A percentile compares a stretch with the other conserved stretches of the same genome.
These are phyloP conservation scores for Wilhelminamyces savonicus DNA, from an alignment of 805 yeast genomes.

Conservation along the genomic window DNA sequence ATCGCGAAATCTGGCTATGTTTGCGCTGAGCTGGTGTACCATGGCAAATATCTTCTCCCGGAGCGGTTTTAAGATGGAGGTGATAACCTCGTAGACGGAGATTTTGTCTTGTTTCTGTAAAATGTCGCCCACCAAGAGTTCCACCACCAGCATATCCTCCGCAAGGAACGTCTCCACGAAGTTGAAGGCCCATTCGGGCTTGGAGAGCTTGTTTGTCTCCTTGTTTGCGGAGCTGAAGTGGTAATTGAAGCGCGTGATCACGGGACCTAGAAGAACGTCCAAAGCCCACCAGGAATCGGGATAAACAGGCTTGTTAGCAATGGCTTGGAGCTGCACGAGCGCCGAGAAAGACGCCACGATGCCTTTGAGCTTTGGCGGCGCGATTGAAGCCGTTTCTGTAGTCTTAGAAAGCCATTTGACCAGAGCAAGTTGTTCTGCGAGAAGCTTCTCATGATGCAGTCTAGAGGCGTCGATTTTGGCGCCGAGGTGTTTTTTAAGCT, in stretches of 20 bases:
- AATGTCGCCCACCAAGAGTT: constrained; percentile 28
- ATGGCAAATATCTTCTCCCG: constrained; percentile 34
- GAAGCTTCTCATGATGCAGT: no score
- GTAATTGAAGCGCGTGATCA: constrained; percentile 46
- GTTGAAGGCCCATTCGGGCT: constrained; percentile 66
- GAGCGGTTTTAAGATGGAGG: constrained; percentile 42
- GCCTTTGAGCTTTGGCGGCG: no score
- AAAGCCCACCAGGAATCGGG: constrained; percentile 46
- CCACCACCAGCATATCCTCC: constrained; percentile 34
- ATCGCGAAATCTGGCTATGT: constrained; percentile 10
- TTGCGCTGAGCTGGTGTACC: constrained; percentile 16
- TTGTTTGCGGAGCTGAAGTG: constrained; percentile 48
- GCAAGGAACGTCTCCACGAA: constrained; percentile 40
- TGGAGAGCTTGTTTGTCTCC: constrained; percentile 58
- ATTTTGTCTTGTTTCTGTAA: constrained; percentile 21
- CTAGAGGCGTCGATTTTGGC: no score
- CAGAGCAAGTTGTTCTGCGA: no score
- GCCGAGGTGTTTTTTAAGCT: no score
- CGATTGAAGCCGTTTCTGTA: no score
- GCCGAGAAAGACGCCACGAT: no score
- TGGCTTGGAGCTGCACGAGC: constrained; percentile 26
- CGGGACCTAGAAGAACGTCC: constrained; percentile 38
- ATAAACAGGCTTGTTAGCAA: constrained; percentile 18
- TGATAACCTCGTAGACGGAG: constrained; percentile 34
- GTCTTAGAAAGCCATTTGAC: no score